Percentiles rank a stretch among this genome's conserved stretches.
Conservation (phyloP, 1,284 basidiomycete genomes). For the Melampsora larici-populina region DNA sequence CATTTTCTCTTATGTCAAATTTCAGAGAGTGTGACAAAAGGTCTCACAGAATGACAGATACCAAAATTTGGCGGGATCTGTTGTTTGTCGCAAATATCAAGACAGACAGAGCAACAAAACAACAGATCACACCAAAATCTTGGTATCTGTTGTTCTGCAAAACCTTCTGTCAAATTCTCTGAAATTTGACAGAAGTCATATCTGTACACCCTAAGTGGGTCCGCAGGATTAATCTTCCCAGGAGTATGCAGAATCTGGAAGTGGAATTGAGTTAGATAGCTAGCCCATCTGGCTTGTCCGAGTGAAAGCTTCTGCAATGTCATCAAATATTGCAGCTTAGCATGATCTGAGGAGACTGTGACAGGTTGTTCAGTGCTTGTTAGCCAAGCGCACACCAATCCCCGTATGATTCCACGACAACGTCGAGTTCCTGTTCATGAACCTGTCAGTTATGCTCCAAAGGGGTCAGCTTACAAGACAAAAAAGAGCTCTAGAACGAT, state of each 20-base stretch:
- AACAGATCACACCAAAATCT: too few relatives aligned
- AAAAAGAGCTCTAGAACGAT: constrained; percentile 1
- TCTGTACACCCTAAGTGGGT: too few relatives aligned
- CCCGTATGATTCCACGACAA: constrained; percentile 3
- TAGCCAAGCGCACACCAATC: constrained; percentile 24
- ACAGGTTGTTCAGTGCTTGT: not conserved
- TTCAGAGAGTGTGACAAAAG: too few relatives aligned
- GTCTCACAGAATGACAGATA: too few relatives aligned
- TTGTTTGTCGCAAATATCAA: too few relatives aligned
- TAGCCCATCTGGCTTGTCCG: constrained; percentile 4
- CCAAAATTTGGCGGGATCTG: too few relatives aligned
- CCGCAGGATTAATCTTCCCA: constrained; percentile 11
- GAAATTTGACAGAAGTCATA: too few relatives aligned
- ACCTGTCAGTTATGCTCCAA: too few relatives aligned
- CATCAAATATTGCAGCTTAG: constrained; percentile 1
- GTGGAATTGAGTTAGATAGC: constrained; percentile 3
- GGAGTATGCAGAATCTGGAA: constrained; percentile 1
- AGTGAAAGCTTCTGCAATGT: not conserved
- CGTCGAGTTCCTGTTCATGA: constrained; percentile 6
- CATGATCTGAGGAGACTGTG: constrained; percentile 26
- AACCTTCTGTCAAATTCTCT: too few relatives aligned
- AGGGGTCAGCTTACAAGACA: constrained; percentile 12
- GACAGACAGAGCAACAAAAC: too few relatives aligned
- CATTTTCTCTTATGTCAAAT: too few relatives aligned
- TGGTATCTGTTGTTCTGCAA: too few relatives aligned